These are phyloP conservation scores for Yamadazyma epiphylla DNA, from an alignment of 1,139 yeast species.

Conservation along the genomic window DNA sequence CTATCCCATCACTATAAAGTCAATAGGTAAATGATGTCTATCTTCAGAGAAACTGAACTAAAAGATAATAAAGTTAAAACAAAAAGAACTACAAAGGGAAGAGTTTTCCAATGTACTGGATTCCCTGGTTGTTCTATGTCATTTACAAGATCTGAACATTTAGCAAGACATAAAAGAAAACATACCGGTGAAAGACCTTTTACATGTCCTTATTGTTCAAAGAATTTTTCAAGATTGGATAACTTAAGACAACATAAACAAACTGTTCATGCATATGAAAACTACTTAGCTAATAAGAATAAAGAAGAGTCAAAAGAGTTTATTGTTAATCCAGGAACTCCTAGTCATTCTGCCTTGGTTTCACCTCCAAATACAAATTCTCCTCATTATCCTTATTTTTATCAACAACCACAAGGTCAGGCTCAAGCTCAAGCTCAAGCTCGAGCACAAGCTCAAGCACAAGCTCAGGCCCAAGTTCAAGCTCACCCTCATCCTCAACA, in stretches of 20 bases:
- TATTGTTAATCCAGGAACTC: conserved; percentile 4
- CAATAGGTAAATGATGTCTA: too few relatives aligned
- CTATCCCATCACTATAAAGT: too few relatives aligned
- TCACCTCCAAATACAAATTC: conserved; percentile 16
- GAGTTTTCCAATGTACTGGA: conserved; percentile 82
- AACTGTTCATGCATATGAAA: conserved; percentile 84
- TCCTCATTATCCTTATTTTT: conserved; percentile 14
- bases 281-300: conserved; percentile 27
- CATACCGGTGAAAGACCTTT: conserved; percentile 97
- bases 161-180: conserved; percentile 87
- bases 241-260: conserved; percentile 90
- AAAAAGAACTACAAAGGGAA: conserved; percentile 49
- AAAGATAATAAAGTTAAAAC: conserved; percentile 11
- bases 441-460: conserved; percentile 6
- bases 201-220: conserved; percentile 77
- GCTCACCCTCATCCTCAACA: conserved; percentile 7
- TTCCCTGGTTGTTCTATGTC: conserved; percentile 87
- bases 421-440: conserved; percentile 5
- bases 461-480: conserved; percentile 11
- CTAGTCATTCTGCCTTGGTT: conserved; percentile 9
- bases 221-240: conserved; percentile 80
- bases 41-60: background rate
- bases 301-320: conserved; percentile 8
- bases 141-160: conserved; percentile 83
- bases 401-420: conserved; percentile 7